Conservation (phyloP, 305 asterid species). For the Fraxinus angustifolia region DNA sequence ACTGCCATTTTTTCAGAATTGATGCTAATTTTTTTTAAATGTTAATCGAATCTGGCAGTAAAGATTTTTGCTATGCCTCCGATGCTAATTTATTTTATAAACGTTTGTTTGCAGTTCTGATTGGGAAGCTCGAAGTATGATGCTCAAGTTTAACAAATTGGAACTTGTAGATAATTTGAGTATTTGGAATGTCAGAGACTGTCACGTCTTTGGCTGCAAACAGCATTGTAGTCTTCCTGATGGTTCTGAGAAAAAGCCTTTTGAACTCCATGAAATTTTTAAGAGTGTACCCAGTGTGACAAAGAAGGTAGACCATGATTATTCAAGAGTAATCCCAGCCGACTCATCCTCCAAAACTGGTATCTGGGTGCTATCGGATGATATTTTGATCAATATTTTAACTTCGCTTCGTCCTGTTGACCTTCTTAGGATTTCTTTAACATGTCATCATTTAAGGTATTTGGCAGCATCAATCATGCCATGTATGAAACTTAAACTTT, state of each 20-base stretch:
- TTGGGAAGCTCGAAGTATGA: slow-evolving; percentile 72
- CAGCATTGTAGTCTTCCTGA: slow-evolving; percentile 58
- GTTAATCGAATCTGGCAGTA: not conserved
- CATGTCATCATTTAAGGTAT: slow-evolving; percentile 71
- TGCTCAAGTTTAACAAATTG: slow-evolving; percentile 40
- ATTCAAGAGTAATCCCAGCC: slow-evolving; percentile 54
- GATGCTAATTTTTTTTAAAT: not conserved
- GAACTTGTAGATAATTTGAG: slow-evolving; percentile 35
- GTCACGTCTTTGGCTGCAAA: slow-evolving; percentile 74
- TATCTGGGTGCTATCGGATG: slow-evolving; percentile 74
- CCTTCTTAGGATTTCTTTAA: slow-evolving; percentile 67
- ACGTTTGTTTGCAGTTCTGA: slow-evolving; percentile 63
- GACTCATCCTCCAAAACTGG: slow-evolving; percentile 50
- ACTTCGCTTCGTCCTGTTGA: slow-evolving; percentile 55
- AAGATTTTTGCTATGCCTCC: slow-evolving; percentile 12
- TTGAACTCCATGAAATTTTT: slow-evolving; percentile 91
- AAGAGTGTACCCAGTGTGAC: slow-evolving; percentile 65
- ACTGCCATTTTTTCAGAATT: not conserved
- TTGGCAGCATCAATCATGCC: slow-evolving; percentile 88
- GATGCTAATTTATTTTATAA: slow-evolving; percentile 27
- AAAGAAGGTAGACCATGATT: slow-evolving; percentile 40
- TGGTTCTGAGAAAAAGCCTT: slow-evolving; percentile 57
- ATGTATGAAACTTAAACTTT: slow-evolving; percentile 87
- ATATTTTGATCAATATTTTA: slow-evolving; percentile 61
- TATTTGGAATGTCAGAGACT: slow-evolving; percentile 68